Evolutionary conservation across 148 eudicot genomes (phyloP).

Genomic region (Persicaria tinctoria): DNA sequence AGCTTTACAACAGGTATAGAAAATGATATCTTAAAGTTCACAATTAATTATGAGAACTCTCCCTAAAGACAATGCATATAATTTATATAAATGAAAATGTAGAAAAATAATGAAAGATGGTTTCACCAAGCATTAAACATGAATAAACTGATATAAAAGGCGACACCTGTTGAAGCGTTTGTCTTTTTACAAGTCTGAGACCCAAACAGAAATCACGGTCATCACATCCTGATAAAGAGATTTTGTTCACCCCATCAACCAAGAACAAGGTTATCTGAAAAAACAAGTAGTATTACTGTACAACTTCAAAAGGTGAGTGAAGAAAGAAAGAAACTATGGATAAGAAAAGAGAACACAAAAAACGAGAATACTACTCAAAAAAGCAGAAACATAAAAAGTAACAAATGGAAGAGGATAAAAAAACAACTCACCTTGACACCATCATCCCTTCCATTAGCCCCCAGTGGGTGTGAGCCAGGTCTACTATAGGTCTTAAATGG

Average conservation of each 20-base stretch:
- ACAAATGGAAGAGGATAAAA: neutral
- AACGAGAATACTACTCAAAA: neutral
- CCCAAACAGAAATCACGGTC: constrained; percentile 84
- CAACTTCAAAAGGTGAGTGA: neutral
- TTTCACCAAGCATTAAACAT: neutral
- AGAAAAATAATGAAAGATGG: neutral
- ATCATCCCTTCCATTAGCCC: constrained; percentile 97
- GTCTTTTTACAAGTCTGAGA: constrained; percentile 71
- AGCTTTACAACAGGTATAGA: neutral
- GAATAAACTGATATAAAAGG: neutral
- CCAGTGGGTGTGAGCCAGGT: constrained; percentile 76
- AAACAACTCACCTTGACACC: constrained; percentile 65
- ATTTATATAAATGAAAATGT: neutral
- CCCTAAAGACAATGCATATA: neutral
- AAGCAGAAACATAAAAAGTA: neutral
- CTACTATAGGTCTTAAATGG: constrained; percentile 65
- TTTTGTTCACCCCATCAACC: constrained; percentile 62
- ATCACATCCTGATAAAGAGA: constrained; percentile 71
- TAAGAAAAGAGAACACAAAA: neutral
- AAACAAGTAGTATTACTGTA: constrained; percentile 9
- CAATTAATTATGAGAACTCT: neutral
- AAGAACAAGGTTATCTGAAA: constrained; percentile 60
- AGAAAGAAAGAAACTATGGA: neutral
- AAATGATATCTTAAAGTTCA: neutral
- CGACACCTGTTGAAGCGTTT: constrained; percentile 67